Conservation (phyloP, 441 rosid genomes). For the Syzygium syzygioides region DNA sequence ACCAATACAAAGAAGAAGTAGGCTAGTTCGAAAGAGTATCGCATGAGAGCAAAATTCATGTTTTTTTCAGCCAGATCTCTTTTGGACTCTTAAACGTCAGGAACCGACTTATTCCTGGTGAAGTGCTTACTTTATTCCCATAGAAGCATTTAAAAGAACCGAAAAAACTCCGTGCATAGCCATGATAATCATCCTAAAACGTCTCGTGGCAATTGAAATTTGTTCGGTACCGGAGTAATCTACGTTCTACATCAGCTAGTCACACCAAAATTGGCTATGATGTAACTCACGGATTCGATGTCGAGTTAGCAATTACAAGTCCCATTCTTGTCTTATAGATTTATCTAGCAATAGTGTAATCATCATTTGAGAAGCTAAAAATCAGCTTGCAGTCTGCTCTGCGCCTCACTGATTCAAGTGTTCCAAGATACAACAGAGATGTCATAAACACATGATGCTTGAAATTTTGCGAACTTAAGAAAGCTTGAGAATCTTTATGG, state of each 20-base stretch:
- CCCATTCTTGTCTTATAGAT: not conserved
- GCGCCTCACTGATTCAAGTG: no score
- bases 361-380: not conserved
- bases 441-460: not conserved
- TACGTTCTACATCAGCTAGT: not conserved
- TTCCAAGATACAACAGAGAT: not conserved
- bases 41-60: not conserved
- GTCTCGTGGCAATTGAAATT: not conserved
- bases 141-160: no score
- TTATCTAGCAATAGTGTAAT: not conserved
- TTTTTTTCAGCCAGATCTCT: not conserved
- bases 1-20: not conserved
- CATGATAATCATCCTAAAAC: not conserved
- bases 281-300: not conserved
- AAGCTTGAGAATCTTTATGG: not conserved
- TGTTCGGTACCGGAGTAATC: not conserved
- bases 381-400: not conserved
- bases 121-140: not conserved
- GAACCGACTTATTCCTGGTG: not conserved
- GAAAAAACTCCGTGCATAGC: no score
- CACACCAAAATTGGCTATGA: not conserved
- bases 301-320: not conserved
- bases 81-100: not conserved
- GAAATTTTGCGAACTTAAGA: not conserved
- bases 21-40: not conserved